Percentiles rank a stretch among this genome's conserved stretches.
Evolutionary conservation across 1,139 yeast genomes (phyloP).

Genomic region (Suhomyces coccinellae): DNA sequence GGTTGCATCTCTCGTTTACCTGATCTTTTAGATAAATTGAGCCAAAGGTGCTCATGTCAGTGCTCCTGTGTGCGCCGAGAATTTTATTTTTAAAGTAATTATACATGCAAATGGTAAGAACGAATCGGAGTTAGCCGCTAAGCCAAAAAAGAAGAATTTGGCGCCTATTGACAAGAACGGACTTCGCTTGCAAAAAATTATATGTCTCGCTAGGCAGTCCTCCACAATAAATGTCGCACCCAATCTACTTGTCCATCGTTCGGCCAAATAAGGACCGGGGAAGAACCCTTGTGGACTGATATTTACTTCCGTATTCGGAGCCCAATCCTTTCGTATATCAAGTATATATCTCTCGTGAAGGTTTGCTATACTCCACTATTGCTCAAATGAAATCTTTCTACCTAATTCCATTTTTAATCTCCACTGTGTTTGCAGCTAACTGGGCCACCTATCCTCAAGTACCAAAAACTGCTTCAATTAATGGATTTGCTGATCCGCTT

Average conservation of each 20-base stretch:
- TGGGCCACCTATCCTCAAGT: conserved; percentile 48
- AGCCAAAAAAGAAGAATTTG: background rate
- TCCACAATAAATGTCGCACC: too few relatives aligned
- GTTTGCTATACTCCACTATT: background rate
- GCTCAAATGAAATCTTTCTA: background rate
- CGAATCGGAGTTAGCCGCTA: background rate
- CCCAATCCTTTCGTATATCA: background rate
- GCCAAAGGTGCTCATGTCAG: background rate
- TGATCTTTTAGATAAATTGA: background rate
- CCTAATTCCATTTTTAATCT: background rate
- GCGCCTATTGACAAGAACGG: too few relatives aligned
- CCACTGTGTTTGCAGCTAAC: conserved; percentile 4
- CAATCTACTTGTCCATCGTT: too few relatives aligned
- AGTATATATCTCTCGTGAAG: background rate
- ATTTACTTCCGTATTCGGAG: background rate
- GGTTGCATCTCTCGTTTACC: background rate
- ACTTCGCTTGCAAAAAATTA: too few relatives aligned
- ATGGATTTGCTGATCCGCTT: conserved; percentile 55
- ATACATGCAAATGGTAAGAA: too few relatives aligned
- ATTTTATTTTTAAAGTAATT: too few relatives aligned
- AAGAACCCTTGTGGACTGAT: background rate
- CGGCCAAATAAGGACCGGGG: too few relatives aligned
- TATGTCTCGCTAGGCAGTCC: too few relatives aligned
- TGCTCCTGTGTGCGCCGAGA: background rate
- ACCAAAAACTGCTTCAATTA: conserved; percentile 50